Evolutionary conservation across 305 asterid species (phyloP).

Genomic region (Fraxinus velutina): DNA sequence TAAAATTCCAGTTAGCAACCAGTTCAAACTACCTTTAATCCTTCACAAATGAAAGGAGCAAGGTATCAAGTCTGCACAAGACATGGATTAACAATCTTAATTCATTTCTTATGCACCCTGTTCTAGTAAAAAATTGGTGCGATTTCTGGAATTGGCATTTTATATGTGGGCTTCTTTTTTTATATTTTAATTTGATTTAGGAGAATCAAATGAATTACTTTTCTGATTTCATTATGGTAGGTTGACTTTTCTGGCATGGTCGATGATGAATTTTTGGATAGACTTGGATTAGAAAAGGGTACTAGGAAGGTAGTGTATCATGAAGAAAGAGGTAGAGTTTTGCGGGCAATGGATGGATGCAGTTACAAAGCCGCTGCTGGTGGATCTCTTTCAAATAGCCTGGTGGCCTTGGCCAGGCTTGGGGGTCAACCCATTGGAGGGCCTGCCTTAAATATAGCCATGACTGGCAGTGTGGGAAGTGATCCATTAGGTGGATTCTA

Average conservation of each 20-base stretch:
- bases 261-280: constrained; percentile 64
- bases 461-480: constrained; percentile 94
- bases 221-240: constrained; percentile 33
- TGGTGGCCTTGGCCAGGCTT: constrained; percentile 95
- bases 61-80: background rate
- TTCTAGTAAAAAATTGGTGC: background rate
- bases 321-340: constrained; percentile 86
- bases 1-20: background rate
- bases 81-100: background rate
- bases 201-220: constrained; percentile 11
- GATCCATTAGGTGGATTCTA: constrained; percentile 94
- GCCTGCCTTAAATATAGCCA: constrained; percentile 71
- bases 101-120: background rate
- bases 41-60: background rate
- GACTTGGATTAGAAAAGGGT: constrained; percentile 77
- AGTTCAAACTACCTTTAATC: background rate
- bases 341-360: constrained; percentile 94
- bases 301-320: constrained; percentile 84
- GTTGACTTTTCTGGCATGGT: constrained; percentile 96
- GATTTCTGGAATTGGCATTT: background rate
- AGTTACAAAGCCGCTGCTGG: constrained; percentile 98
- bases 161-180: background rate
- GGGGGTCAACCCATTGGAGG: constrained; percentile 67
- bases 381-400: constrained; percentile 89
- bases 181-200: background rate